These are phyloP conservation scores for Sporothrix sp. DNA, from an alignment of 2,329 filamentous ascomycete genomes.

Conservation along the genomic window DNA sequence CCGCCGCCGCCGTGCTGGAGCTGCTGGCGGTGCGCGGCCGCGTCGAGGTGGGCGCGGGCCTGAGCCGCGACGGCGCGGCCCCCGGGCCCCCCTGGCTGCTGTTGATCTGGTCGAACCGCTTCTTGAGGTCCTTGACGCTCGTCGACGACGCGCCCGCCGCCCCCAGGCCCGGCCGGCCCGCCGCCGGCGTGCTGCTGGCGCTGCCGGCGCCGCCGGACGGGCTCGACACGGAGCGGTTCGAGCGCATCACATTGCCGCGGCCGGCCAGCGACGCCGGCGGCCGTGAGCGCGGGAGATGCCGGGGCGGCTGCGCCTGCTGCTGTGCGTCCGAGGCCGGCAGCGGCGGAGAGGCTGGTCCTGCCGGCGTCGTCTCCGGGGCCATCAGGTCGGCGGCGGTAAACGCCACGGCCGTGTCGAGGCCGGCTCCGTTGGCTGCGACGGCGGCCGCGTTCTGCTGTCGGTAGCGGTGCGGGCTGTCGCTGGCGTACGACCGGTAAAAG, in stretches of 20 bases:
- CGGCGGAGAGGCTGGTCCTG: constrained; percentile 27
- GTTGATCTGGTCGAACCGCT: constrained; percentile 59
- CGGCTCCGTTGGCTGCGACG: no score
- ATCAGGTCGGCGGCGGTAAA: constrained; percentile 25
- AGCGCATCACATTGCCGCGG: constrained; percentile 31
- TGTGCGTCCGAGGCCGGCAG: no score
- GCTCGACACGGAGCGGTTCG: constrained; percentile 46
- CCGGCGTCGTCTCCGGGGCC: constrained; percentile 32
- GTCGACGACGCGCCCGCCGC: constrained; percentile 26
- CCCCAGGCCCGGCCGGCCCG: background rate
- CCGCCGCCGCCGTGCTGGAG: constrained; percentile 22
- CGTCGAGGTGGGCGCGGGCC: background rate
- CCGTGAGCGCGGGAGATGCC: constrained; percentile 23
- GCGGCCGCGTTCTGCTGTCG: background rate
- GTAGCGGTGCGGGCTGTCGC: background rate
- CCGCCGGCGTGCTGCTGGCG: no score
- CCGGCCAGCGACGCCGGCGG: constrained; percentile 31
- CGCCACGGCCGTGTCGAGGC: background rate
- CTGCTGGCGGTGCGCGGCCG: background rate
- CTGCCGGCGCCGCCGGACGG: constrained; percentile 33
- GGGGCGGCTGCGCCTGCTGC: background rate
- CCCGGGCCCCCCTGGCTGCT: no score
- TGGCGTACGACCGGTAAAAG: constrained; percentile 19
- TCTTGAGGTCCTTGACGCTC: constrained; percentile 74
- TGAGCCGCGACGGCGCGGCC: background rate